Base-by-base conservation (phyloP, 2,329 filamentous ascomycete species). In the Aspergillus cejpii region DNA sequence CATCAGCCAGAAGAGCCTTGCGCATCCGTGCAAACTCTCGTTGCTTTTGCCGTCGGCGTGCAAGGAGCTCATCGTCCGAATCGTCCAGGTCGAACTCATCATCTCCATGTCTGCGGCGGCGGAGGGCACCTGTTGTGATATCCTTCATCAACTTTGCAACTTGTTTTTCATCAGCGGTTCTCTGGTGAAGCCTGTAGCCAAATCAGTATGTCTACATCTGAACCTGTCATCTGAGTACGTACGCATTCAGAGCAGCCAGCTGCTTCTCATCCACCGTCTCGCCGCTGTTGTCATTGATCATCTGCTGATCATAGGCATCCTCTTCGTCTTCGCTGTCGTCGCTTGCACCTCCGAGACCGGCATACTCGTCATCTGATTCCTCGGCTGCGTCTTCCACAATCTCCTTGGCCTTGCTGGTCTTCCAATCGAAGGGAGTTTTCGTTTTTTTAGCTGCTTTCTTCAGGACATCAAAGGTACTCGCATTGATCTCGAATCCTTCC, bases 351-450 rank as follows among this genome's bases (percentile, higher is more conserved):
- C 92, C 92, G 7, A 98, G 75, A 3, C 92, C 92, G 29, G 90
- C 91, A 64, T 97, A 98, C 66, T 98, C 92, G 63, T 98, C 92
- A 62, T 98, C 94, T 0, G 92, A 98, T 68, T 98, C 92, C 58
- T 95, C 87, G 49, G 92, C 91, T 62, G 94, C 89, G 54, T 96
- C 92, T 53, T 97, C 80, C 28, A 98, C 76, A 77, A 95, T 86
- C 19, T 84, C 83, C 59, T 83, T 89, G 0, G 90, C 91, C 61
- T 86, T 83, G 69, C 87, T 94, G 64, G 85, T 90, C 67, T 88
- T 90, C 66, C 84, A 87, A 68, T 95, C 79, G 56, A 89, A 94
- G 1, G 74, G 72, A 12, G 76, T 73, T 5, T 71, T 73, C 56
- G 79, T 78, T 31, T 64, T 71, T 31, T 63, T 71, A 5, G 79